Evolutionary conservation across 192 early-diverging fungal genomes (phyloP), one percentile per base, ranked within the genome.

Genomic region (Funneliformis mosseae): DNA sequence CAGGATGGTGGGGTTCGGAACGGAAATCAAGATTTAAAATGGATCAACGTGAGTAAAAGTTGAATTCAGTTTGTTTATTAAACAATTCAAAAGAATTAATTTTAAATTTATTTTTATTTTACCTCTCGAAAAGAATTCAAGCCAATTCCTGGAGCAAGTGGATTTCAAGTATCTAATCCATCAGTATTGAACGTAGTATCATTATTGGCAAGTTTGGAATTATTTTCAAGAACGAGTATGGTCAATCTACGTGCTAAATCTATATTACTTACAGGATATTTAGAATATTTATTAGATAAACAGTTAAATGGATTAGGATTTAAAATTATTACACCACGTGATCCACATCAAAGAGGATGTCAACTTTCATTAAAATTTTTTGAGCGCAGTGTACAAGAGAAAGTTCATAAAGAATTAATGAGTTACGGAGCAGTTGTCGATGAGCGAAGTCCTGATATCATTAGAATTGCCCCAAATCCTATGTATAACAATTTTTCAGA

Each of bases 1-100:
- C 92, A 3, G 96, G 96, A 11, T 99, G 98, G 98, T 99, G 97
- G 97, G 94, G 95, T 38, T 93, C 95, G 80, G 91, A 97, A 46
- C 92, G 91, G 76, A 81, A 74, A 28, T 93, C 92, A 11, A 93
- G 95, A 66, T 99, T 99, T 84, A 85, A 94, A 48, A 97, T 99
- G 97, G 85, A 89, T 80, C 91, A 96, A 82, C 84, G 88, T 87
- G 84, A 76, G 74, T 4, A 70, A 38, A 43, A 14, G 39, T 16
- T 10, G n/a, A 68, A 23, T 8, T 16, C n/a, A n/a, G 43, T 60
- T 45, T 73, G 25, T 45, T 25, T n/a, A 67, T 68, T 38, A 67
- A 33, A n/a, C 16, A n/a, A 42, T 27, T 9, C 12, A 21, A 10
- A n/a, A 6, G 5, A 14, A 11, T 9, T 45, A n/a, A 27, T 11